Conservation (phyloP, 129 eudicot genomes). For the Helichrysum umbraculigerum region DNA sequence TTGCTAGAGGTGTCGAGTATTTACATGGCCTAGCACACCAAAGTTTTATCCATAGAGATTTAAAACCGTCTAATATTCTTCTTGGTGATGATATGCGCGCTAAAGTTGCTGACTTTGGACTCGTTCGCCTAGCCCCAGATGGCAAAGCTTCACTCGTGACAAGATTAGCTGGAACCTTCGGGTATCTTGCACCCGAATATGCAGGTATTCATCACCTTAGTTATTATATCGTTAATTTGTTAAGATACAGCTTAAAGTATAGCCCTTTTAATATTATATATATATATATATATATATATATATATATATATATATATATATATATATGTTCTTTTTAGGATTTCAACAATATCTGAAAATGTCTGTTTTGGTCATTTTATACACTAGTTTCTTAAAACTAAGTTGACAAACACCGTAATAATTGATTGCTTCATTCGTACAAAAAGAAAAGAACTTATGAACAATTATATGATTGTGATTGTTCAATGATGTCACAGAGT, state of each 20-base stretch:
- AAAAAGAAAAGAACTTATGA: too few species aligned
- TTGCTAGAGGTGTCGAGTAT: slow-evolving; percentile 93
- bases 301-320: too few species aligned
- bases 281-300: too few species aligned
- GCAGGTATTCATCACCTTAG: slow-evolving; percentile 50
- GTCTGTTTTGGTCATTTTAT: too few species aligned
- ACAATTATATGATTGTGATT: too few species aligned
- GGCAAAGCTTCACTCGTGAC: slow-evolving; percentile 83
- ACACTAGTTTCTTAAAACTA: too few species aligned
- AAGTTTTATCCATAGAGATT: slow-evolving; percentile 89
- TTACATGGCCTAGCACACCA: slow-evolving; percentile 87
- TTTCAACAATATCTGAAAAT: too few species aligned
- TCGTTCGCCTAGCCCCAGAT: slow-evolving; percentile 90
- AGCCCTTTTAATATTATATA: not conserved
- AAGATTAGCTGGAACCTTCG: slow-evolving; percentile 87
- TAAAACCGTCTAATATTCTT: slow-evolving; percentile 91
- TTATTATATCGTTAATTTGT: not conserved
- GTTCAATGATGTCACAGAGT: too few species aligned
- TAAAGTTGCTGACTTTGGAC: slow-evolving; percentile 92
- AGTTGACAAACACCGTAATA: too few species aligned
- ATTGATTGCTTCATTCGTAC: too few species aligned
- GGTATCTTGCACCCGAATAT: slow-evolving; percentile 96
- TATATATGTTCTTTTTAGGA: too few species aligned
- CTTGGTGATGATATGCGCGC: slow-evolving; percentile 98
- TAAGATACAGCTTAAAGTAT: not conserved